These are phyloP conservation scores for Neurospora sp. DNA, from an alignment of 495 filamentous ascomycete genomes.

Conservation along the genomic window DNA sequence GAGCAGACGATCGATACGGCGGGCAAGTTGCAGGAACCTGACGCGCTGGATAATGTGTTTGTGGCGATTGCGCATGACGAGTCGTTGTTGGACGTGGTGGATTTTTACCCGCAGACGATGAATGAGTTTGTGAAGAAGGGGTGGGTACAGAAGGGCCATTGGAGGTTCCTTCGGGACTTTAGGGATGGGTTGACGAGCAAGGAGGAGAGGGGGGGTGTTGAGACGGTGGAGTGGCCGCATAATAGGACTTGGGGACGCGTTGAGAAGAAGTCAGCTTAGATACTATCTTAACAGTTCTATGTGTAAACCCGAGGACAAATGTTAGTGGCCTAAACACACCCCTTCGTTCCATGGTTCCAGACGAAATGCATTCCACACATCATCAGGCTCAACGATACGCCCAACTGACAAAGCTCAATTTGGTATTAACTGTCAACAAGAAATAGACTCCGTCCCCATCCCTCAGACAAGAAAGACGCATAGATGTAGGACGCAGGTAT, in stretches of 20 bases:
- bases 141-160: conserved; percentile 38
- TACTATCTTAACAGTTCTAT: neutral
- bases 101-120: conserved; percentile 39
- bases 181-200: neutral
- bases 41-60: conserved; percentile 42
- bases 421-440: neutral
- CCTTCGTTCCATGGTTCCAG: neutral
- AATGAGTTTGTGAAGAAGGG: conserved; percentile 43
- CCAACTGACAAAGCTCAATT: neutral
- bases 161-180: conserved; percentile 50
- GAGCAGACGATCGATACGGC: conserved; percentile 27
- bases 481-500: neutral
- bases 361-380: neutral
- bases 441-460: neutral
- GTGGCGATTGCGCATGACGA: conserved; percentile 46
- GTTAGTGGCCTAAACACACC: neutral
- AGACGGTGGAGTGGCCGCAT: neutral
- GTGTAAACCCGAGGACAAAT: neutral
- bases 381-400: neutral
- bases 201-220: neutral
- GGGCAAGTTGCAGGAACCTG: conserved; percentile 34
- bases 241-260: neutral
- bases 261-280: neutral
- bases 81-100: conserved; percentile 33
- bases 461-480: neutral